Evolutionary conservation across 805 yeast species (phyloP).

Genomic region (Saturnispora mendoncae): DNA sequence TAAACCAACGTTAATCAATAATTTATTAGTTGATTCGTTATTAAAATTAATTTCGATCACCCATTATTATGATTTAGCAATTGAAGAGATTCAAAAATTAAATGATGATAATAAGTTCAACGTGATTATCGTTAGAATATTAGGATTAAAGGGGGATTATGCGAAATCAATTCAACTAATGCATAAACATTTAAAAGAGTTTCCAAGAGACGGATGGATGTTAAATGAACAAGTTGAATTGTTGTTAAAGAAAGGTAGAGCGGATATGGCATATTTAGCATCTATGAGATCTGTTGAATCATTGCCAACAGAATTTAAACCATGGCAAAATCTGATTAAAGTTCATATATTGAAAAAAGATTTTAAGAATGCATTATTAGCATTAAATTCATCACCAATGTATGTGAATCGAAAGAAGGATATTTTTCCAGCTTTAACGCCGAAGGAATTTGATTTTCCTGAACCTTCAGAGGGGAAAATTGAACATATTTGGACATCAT

Average conservation of each 20-base stretch:
- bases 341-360: slow-evolving; percentile 50
- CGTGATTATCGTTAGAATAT: slow-evolving; percentile 35
- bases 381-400: slow-evolving; percentile 73
- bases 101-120: slow-evolving; percentile 19
- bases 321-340: slow-evolving; percentile 61
- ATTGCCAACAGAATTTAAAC: slow-evolving; percentile 66
- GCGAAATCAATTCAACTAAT: slow-evolving; percentile 38
- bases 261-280: slow-evolving; percentile 46
- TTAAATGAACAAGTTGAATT: slow-evolving; percentile 57
- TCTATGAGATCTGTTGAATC: slow-evolving; percentile 55
- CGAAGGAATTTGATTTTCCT: slow-evolving; percentile 39
- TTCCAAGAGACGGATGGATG: slow-evolving; percentile 50
- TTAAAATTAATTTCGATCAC: slow-evolving; percentile 33
- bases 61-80: slow-evolving; percentile 31
- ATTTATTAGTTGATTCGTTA: slow-evolving; percentile 46
- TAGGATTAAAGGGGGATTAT: slow-evolving; percentile 35
- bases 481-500: slow-evolving; percentile 39
- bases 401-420: slow-evolving; percentile 41
- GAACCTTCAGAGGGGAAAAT: slow-evolving; percentile 47
- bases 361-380: slow-evolving; percentile 49
- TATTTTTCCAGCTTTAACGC: slow-evolving; percentile 33
- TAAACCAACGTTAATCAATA: slow-evolving; percentile 34
- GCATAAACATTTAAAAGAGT: slow-evolving; percentile 31
- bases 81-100: slow-evolving; percentile 29
- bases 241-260: slow-evolving; percentile 44